A percentile compares a stretch with the other conserved stretches of the same genome.
These are phyloP conservation scores for Micromonas pusilla DNA, from an alignment of 139 green algal species.

Conservation along the genomic window DNA sequence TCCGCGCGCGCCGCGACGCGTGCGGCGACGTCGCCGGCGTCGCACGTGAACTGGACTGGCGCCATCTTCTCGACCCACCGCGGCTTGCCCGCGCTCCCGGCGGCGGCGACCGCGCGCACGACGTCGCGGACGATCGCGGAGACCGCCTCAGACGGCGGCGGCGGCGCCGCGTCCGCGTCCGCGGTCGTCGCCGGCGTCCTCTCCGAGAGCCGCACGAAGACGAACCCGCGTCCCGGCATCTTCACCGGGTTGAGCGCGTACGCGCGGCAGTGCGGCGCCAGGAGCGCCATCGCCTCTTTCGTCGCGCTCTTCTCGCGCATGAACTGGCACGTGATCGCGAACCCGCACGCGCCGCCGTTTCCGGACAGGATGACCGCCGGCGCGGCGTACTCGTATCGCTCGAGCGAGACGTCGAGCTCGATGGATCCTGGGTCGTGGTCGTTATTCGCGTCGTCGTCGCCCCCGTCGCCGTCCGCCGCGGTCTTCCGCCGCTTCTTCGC, in stretches of 20 bases:
- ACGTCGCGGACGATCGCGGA: background rate
- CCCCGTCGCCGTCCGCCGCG: background rate
- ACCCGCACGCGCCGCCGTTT: background rate
- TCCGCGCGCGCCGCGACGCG: background rate
- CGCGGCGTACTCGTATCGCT: constrained; percentile 9
- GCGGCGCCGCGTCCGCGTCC: background rate
- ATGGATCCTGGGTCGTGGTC: too few relatives aligned
- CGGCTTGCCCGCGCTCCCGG: background rate
- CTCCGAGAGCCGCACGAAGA: background rate
- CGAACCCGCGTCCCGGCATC: background rate
- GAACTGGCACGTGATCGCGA: constrained; percentile 5
- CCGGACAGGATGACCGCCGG: background rate
- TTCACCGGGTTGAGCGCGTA: background rate
- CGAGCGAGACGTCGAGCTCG: too few relatives aligned
- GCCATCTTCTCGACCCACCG: constrained; percentile 1
- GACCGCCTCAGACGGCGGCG: too few relatives aligned
- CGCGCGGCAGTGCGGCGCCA: too few relatives aligned
- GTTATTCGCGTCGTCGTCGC: background rate
- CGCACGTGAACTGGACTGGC: background rate
- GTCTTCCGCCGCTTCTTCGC: background rate
- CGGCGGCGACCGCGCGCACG: background rate
- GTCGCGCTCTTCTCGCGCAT: constrained; percentile 9
- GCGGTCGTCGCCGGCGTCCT: too few relatives aligned
- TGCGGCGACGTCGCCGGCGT: background rate
- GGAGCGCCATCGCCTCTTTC: background rate